These are phyloP conservation scores for Rhododendron kiyosumense DNA, from an alignment of 148 eudicot genomes.

Conservation along the genomic window DNA sequence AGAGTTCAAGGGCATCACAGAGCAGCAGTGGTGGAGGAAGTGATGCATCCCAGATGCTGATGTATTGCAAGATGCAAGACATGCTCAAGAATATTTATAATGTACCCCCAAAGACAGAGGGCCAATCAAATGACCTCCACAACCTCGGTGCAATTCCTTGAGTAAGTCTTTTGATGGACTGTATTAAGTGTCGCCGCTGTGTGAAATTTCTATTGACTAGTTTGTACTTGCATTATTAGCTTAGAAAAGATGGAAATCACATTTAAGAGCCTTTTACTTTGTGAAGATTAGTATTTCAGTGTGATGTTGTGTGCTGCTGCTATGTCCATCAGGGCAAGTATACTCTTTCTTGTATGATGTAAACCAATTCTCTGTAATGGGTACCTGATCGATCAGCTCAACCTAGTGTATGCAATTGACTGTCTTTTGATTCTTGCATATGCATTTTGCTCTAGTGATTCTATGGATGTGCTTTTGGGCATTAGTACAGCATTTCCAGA, in stretches of 20 bases:
- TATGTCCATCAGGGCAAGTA: background rate
- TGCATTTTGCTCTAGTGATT: background rate
- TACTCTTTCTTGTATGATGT: conserved; percentile 2
- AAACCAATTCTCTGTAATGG: conserved; percentile 2
- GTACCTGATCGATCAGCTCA: background rate
- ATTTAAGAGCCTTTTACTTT: background rate
- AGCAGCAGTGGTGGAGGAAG: conserved; percentile 31
- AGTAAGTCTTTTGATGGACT: background rate
- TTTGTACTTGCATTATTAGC: background rate
- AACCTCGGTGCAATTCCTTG: background rate
- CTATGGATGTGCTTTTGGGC: background rate
- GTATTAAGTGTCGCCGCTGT: background rate
- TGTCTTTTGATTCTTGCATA: background rate
- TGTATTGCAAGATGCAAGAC: conserved; percentile 22
- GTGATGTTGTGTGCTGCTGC: background rate
- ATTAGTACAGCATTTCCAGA: background rate
- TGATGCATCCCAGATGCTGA: conserved; percentile 37
- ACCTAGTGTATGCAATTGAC: background rate
- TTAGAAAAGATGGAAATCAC: background rate
- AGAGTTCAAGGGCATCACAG: conserved; percentile 43
- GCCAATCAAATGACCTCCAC: conserved; percentile 9
- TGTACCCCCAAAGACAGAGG: background rate
- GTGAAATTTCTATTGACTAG: background rate
- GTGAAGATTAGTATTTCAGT: background rate
- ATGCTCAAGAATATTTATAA: conserved; percentile 3